These are phyloP conservation scores for Colletotrichum tofieldiae DNA, from an alignment of 2,329 filamentous ascomycete species.

Conservation along the genomic window DNA sequence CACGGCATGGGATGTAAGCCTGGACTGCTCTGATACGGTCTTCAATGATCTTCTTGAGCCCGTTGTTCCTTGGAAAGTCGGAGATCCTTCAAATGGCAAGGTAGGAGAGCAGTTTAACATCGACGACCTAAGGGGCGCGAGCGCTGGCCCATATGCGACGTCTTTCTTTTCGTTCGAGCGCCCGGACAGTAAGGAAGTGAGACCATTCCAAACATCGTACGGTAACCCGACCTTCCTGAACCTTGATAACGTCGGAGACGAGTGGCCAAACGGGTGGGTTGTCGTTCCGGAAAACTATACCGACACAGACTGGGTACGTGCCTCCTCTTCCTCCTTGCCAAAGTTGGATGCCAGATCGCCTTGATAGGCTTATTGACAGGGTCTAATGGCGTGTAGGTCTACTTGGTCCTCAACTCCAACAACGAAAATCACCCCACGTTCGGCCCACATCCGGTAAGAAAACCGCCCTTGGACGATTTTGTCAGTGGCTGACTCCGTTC, in stretches of 20 bases:
- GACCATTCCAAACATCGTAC: slow-evolving; percentile 54
- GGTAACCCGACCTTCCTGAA: slow-evolving; percentile 58
- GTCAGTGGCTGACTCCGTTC: neutral
- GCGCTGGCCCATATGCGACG: slow-evolving; percentile 19
- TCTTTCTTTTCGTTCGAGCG: slow-evolving; percentile 48
- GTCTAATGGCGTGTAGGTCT: neutral
- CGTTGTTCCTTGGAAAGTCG: slow-evolving; percentile 46
- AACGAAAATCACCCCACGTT: neutral
- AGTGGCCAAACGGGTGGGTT: slow-evolving; percentile 41
- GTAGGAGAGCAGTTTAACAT: slow-evolving; percentile 17
- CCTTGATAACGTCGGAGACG: slow-evolving; percentile 28
- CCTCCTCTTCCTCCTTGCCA: neutral
- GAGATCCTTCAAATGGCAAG: slow-evolving; percentile 22
- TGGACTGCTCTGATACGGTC: slow-evolving; percentile 49
- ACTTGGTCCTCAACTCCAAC: slow-evolving; percentile 18
- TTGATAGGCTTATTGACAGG: neutral
- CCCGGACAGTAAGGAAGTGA: neutral
- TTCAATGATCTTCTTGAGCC: slow-evolving; percentile 48
- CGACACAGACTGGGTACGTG: slow-evolving; percentile 39
- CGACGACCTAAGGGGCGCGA: slow-evolving; percentile 12
- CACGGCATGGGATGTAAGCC: slow-evolving; percentile 41
- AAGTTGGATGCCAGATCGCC: neutral
- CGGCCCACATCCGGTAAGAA: slow-evolving; percentile 28
- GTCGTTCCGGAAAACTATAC: slow-evolving; percentile 44
- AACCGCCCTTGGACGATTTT: neutral